phyloP scores from a whole-genome alignment of 805 yeast species.

The Yarrowia keelungensis region DNA sequence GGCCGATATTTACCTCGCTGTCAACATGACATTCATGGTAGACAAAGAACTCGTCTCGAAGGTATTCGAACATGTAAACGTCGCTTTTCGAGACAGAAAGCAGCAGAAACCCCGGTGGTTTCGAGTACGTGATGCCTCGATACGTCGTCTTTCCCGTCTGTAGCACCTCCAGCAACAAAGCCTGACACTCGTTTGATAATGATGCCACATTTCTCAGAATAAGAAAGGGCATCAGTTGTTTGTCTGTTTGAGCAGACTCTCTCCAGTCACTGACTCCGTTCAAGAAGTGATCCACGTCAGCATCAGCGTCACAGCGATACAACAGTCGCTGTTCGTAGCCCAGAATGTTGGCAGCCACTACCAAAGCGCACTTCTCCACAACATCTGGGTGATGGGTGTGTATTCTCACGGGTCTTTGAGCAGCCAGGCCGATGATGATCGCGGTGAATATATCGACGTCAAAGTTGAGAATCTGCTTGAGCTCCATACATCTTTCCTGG shows the following conservation, averaged over 20 bases:
- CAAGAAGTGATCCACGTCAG: constrained; percentile 17
- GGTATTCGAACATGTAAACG: constrained; percentile 30
- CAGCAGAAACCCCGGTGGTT: constrained; percentile 23
- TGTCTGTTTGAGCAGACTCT: constrained; percentile 4
- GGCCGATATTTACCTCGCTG: constrained; percentile 15
- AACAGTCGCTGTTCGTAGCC: constrained; percentile 7
- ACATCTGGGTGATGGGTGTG: constrained; percentile 20
- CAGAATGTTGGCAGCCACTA: constrained; percentile 32
- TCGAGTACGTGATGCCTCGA: constrained; percentile 22
- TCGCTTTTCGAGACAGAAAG: constrained; percentile 22
- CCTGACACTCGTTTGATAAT: constrained; percentile 29
- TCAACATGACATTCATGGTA: constrained; percentile 34
- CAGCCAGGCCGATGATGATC: constrained; percentile 20
- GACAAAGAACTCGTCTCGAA: constrained; percentile 28
- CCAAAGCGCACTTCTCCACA: constrained; percentile 23
- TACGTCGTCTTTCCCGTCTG: constrained; percentile 24
- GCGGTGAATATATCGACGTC: constrained; percentile 39
- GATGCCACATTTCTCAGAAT: constrained; percentile 27
- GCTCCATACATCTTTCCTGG: constrained; percentile 22
- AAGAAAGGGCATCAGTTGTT: constrained; percentile 8
- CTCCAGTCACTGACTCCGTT: constrained; percentile 12
- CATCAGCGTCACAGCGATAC: constrained; percentile 17
- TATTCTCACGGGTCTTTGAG: constrained; percentile 23
- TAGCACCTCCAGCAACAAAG: constrained; percentile 9
- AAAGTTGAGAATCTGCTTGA: constrained; percentile 23